Conservation (phyloP, 1,284 basidiomycete species). For the Xerocomus amazonicus region DNA sequence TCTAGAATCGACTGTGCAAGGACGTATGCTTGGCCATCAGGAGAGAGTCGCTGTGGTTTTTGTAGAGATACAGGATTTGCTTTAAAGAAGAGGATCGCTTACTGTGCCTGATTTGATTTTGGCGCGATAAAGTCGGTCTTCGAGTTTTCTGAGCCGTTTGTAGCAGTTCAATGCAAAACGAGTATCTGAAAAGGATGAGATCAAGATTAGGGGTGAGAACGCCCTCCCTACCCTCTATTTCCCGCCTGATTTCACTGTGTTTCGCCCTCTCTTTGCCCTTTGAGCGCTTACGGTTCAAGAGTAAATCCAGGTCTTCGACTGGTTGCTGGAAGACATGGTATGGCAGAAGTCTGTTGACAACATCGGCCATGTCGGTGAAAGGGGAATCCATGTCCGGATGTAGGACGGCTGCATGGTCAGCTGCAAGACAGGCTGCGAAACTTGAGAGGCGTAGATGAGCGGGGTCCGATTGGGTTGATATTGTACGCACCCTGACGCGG, state of each 20-base stretch:
- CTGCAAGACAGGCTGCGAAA: conserved; percentile 50
- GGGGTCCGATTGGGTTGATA: background rate
- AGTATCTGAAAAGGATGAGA: conserved; percentile 44
- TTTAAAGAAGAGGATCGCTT: conserved; percentile 15
- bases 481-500: conserved; percentile 45
- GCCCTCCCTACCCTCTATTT: conserved; percentile 46
- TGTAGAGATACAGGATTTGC: conserved; percentile 11
- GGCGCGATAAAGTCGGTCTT: conserved; percentile 53
- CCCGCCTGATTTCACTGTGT: conserved; percentile 42
- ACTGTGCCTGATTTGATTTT: conserved; percentile 57
- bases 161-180: conserved; percentile 64
- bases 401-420: conserved; percentile 57
- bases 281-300: conserved; percentile 32
- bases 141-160: conserved; percentile 50
- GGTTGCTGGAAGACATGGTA: conserved; percentile 78
- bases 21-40: conserved; percentile 57
- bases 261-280: conserved; percentile 60
- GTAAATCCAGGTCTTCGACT: conserved; percentile 49
- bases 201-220: background rate
- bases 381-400: conserved; percentile 67
- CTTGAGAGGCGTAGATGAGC: conserved; percentile 37
- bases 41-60: conserved; percentile 48
- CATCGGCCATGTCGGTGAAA: conserved; percentile 59
- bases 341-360: conserved; percentile 61
- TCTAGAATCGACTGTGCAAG: conserved; percentile 63